Base-by-base conservation (phyloP, 1,284 basidiomycete genomes). In the Lignosus rhinocerotis region DNA sequence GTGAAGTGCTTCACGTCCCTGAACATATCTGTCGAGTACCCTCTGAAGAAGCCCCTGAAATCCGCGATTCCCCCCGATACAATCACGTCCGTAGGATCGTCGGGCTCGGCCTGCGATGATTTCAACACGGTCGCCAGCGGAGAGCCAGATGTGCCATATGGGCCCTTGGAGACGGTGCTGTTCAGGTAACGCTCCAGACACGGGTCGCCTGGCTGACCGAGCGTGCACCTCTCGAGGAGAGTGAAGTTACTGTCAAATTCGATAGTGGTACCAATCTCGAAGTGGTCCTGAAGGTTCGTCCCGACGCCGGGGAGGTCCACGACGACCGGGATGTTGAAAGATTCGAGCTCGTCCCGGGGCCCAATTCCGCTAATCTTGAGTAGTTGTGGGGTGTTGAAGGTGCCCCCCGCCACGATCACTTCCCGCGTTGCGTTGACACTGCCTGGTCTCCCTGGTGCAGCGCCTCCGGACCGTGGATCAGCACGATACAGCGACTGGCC, bases 201-300 rank as follows among this genome's bases (percentile, higher is more conserved):
- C 8, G 43, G 43, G 14, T 44, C 43, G 19, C 10, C 19, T 2
- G 14, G 34, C 2, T 1, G 3, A 1, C 14, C 25, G 25, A 25
- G 6, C 34, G 34, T 36, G 25, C 34, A 36, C 14, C 17, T 10
- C 19, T 44, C 19, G 43, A 44, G 17, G 17, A 44, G 2, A 19
- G 43, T 44, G 21, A 12, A 44, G 43, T 44, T 17, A 2, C 17
- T 44, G 9, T n/a, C 19, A 19, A 44, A 17, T 9, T 44, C 19
- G 9, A 12, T 19, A 1, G 17, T 44, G 19, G 17, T 17, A 3
- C 14, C 14, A 4, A 44, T 17, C 8, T 44, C 43, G 43, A 25
- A 44, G 41, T 78, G 77, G 55, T 77, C 77, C 57, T 43, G 6
- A 53, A 63, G 48, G 34, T 63, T 58, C 56, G 44, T 38, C 2